A percentile compares a stretch with the other conserved stretches of the same genome.
Conservation (phyloP, 73 alveolate species). For the Tetrahymena elliotti region DNA sequence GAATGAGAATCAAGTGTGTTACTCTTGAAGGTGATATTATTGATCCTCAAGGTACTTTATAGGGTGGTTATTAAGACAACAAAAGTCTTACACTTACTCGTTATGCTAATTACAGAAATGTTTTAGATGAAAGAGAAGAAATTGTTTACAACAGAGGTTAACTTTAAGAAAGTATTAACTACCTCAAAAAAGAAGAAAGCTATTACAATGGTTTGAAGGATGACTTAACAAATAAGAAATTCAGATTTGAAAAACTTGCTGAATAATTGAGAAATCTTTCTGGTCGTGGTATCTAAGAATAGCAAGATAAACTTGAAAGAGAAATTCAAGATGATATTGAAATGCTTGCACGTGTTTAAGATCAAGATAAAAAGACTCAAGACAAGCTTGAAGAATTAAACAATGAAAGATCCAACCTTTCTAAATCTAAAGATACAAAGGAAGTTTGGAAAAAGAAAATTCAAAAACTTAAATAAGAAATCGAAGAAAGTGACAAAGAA, state of each 20-base stretch:
- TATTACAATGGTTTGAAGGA: constrained; percentile 13
- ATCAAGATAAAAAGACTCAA: constrained; percentile 43
- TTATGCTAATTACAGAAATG: not conserved
- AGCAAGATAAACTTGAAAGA: constrained; percentile 31
- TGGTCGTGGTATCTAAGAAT: constrained; percentile 44
- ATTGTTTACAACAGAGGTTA: not conserved
- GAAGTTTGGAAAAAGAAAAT: constrained; percentile 5
- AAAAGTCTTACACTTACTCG: not conserved
- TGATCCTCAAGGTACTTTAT: constrained; percentile 72
- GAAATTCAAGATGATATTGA: constrained; percentile 50
- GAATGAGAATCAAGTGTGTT: constrained; percentile 59
- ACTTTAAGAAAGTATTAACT: not conserved
- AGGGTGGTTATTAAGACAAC: constrained; percentile 69
- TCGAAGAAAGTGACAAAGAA: constrained; percentile 54
- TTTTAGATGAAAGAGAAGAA: constrained; percentile 2
- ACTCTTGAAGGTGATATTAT: constrained; percentile 82
- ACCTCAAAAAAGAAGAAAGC: not conserved
- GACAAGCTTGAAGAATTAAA: constrained; percentile 44
- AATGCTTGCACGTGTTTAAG: constrained; percentile 44
- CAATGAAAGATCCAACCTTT: constrained; percentile 13
- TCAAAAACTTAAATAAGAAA: constrained; percentile 40
- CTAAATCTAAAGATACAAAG: constrained; percentile 4
- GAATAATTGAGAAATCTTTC: constrained; percentile 3
- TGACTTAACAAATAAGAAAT: not conserved
- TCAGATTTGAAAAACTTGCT: constrained; percentile 1